Evolutionary conservation across 345 rosid genomes (phyloP), one percentile per base, ranked within the genome.

Genomic region (Aegle marmelos): DNA sequence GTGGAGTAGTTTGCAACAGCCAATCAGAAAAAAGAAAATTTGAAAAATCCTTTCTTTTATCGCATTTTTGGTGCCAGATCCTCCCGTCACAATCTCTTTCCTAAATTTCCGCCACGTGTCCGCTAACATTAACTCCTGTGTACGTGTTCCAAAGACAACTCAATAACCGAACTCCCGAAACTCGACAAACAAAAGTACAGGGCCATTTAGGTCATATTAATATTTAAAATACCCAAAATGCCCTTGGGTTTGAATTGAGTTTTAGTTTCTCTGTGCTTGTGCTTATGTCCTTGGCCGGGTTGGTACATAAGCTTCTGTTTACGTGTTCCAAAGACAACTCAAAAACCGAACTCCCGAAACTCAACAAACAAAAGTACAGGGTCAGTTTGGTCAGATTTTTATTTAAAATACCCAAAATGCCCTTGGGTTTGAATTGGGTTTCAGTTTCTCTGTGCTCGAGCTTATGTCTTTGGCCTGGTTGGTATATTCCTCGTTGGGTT

Each of bases 401-500:
- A 2, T 4, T 25, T n/a, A n/a, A n/a, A n/a, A n/a, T n/a, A n/a
- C n/a, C n/a, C n/a, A 58, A 48, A 78, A 11, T 68, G 53, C 85
- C 88, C 84, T 68, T 75, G 11, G 45, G 2, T 30, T 74, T 62
- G 53, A 30, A 60, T 14, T 34, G 13, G 34, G 64, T 68, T 62
- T 36, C 54, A 28, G 39, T 71, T 50, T 73, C 76, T 30, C 22
- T 53, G 21, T 57, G 57, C 57, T 53, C 19, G 7, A 17, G 57
- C 57, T 11, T 68, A 17, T 22, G 75, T 80, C 72, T 76, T 59
- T 11, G 71, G 64, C 45, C 54, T 30, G 68, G 72, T 74, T 53
- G 88, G 93, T 73, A 89, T 91, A 89, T 89, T 91, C 93, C 45
- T 54, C 39, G 17, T 27, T 24, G 2, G 63, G 73, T 66, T 19